Evolutionary conservation across 768 basidiomycete genomes (phyloP).

Genomic region (Lactarius psammicola): DNA sequence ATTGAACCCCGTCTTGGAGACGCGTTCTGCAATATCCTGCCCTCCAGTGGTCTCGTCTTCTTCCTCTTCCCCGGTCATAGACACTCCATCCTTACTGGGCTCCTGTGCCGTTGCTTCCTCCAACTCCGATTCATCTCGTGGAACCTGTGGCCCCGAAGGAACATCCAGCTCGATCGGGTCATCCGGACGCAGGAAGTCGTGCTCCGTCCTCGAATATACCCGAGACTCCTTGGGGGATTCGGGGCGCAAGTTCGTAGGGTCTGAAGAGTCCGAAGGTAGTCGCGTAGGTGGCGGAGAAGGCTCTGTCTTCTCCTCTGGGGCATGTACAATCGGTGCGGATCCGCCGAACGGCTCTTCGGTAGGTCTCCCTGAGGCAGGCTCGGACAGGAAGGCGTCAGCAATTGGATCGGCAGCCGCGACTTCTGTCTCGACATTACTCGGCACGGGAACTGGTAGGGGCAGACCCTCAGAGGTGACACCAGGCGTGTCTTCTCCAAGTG

Average conservation of each 20-base stretch:
- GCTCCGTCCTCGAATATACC: constrained; percentile 4
- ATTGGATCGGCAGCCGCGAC: constrained; percentile 1
- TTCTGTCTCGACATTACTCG: constrained; percentile 2
- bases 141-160: neutral
- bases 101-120: neutral
- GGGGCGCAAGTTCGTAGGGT: constrained; percentile 15
- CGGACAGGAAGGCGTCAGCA: neutral
- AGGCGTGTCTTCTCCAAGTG: constrained; percentile 4
- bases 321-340: neutral
- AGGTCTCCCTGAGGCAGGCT: neutral
- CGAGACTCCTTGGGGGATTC: constrained; percentile 10
- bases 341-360: neutral
- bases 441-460: neutral
- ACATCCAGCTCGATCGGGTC: neutral
- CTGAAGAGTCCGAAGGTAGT: constrained; percentile 7
- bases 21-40: constrained; percentile 55
- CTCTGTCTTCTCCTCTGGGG: neutral
- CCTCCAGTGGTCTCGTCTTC: constrained; percentile 55
- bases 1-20: constrained; percentile 62
- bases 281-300: neutral
- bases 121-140: neutral
- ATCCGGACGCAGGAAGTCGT: neutral
- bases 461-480: constrained; percentile 1
- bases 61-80: constrained; percentile 37
- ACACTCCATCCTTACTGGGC: constrained; percentile 10